A percentile compares a stretch with the other conserved stretches of the same genome.
These are phyloP conservation scores for Lactifluus piperatus DNA, from an alignment of 768 basidiomycete genomes.

Conservation along the genomic window DNA sequence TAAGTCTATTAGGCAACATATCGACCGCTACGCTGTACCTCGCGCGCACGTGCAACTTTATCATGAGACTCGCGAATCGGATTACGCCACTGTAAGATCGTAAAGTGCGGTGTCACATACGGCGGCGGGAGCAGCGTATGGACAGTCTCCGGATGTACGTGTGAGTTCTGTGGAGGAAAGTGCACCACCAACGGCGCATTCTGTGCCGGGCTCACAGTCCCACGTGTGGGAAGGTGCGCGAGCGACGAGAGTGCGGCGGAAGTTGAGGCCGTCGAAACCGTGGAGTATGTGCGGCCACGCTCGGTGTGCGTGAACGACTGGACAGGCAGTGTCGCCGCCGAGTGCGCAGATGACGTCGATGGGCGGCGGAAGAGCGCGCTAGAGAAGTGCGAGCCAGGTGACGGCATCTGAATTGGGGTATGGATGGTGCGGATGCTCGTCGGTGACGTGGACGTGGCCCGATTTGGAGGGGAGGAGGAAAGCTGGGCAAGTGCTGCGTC, in stretches of 20 bases:
- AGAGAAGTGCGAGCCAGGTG: constrained; percentile 12
- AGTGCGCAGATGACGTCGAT: constrained; percentile 52
- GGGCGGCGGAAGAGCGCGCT: constrained; percentile 34
- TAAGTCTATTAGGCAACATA: not conserved
- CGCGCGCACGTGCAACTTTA: constrained; percentile 45
- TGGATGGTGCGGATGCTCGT: constrained; percentile 19
- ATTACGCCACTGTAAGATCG: constrained; percentile 52
- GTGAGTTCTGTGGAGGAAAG: constrained; percentile 56
- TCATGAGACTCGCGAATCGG: constrained; percentile 67
- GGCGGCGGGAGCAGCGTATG: constrained; percentile 68
- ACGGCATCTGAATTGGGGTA: not conserved
- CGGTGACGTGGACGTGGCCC: constrained; percentile 23
- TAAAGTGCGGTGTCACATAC: constrained; percentile 63
- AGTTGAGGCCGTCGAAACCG: constrained; percentile 27
- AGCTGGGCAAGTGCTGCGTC: constrained; percentile 38
- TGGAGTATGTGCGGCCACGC: constrained; percentile 12
- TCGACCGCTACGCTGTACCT: not conserved
- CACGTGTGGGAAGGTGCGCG: constrained; percentile 33
- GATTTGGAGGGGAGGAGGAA: constrained; percentile 29
- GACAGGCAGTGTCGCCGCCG: constrained; percentile 49
- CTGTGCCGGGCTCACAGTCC: constrained; percentile 27
- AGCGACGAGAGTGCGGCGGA: constrained; percentile 27
- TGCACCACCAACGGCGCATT: constrained; percentile 40
- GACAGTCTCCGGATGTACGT: constrained; percentile 46
- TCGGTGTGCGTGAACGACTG: constrained; percentile 22